phyloP scores from a whole-genome alignment of 805 yeast genomes.

The Yamadazyma kitorensis region DNA sequence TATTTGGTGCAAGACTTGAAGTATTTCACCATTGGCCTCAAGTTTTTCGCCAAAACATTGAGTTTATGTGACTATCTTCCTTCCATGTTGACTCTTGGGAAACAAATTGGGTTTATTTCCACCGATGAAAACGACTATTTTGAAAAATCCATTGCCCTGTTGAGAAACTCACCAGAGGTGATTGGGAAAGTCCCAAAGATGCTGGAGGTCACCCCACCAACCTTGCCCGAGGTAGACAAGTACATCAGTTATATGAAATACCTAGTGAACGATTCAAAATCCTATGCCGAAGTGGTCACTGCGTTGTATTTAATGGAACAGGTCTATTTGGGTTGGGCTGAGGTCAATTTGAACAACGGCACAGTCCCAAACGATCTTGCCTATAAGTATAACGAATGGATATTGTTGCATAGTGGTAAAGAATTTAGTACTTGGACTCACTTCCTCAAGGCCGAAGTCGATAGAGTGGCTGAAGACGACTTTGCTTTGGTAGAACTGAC shows the following conservation, averaged over 20 bases:
- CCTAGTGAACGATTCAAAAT: constrained; percentile 21
- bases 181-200: constrained; percentile 19
- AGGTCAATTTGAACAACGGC: constrained; percentile 21
- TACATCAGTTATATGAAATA: constrained; percentile 35
- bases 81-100: constrained; percentile 40
- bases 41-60: constrained; percentile 43
- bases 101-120: constrained; percentile 50
- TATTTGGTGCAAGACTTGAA: constrained; percentile 50
- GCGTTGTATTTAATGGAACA: constrained; percentile 47
- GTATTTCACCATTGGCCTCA: constrained; percentile 43
- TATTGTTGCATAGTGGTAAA: constrained; percentile 48
- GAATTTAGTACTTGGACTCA: constrained; percentile 48
- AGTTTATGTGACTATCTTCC: constrained; percentile 39
- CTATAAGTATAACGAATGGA: constrained; percentile 52
- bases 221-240: constrained; percentile 32
- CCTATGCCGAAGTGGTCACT: constrained; percentile 43
- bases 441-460: constrained; percentile 44
- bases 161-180: constrained; percentile 17
- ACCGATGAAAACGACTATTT: constrained; percentile 51
- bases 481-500: constrained; percentile 15
- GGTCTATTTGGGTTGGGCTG: constrained; percentile 54
- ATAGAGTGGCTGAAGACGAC: constrained; percentile 25
- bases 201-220: constrained; percentile 13
- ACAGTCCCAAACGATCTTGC: constrained; percentile 25
- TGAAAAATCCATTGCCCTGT: constrained; percentile 21